Conservation (phyloP, 345 rosid genomes). For the Bretschneidera sinensis region DNA sequence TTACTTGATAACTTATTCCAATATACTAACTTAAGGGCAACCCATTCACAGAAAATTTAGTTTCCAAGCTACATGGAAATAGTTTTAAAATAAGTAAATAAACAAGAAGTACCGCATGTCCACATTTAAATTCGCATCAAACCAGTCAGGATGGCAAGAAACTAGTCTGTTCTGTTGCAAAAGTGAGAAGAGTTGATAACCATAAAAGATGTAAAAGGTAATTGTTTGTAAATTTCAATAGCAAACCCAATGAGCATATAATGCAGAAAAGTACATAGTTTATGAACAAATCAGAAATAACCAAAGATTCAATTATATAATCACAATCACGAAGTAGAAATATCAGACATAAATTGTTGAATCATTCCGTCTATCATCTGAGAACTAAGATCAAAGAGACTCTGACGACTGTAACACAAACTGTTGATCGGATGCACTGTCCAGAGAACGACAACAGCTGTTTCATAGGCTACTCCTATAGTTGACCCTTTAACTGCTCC, state of each 20-base stretch:
- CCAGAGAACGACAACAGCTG: too few species aligned
- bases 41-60: neutral
- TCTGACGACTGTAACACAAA: too few species aligned
- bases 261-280: neutral
- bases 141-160: neutral
- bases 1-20: too few species aligned
- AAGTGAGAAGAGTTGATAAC: neutral
- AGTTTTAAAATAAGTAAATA: neutral
- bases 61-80: neutral
- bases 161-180: neutral
- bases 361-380: neutral
- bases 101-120: neutral
- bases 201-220: neutral
- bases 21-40: too few species aligned
- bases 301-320: too few species aligned
- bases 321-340: too few species aligned
- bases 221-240: neutral
- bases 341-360: too few species aligned
- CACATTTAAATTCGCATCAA: neutral
- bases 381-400: neutral
- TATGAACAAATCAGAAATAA: neutral
- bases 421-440: too few species aligned
- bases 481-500: too few species aligned
- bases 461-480: too few species aligned
- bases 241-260: neutral